Evolutionary conservation across 345 rosid species (phyloP).

Genomic region (Heritiera littoralis): DNA sequence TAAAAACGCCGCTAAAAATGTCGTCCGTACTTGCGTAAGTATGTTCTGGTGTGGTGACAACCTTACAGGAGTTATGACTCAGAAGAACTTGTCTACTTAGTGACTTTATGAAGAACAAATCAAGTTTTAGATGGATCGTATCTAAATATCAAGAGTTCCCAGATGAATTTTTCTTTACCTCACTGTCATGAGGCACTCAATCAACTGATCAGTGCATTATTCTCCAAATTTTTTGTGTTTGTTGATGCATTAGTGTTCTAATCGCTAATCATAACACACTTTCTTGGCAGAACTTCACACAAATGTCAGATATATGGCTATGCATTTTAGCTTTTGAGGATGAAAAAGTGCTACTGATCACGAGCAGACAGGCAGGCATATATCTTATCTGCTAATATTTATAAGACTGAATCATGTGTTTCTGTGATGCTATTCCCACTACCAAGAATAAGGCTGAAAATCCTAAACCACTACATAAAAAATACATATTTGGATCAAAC

Average conservation of each 20-base stretch:
- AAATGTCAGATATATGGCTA: slow-evolving; percentile 13
- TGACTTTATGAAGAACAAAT: too few species aligned
- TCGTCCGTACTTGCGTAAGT: not conserved
- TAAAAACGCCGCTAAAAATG: too few species aligned
- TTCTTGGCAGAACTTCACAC: not conserved
- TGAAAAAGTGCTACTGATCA: slow-evolving; percentile 1
- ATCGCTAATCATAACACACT: not conserved
- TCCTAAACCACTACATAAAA: not conserved
- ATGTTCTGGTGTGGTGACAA: not conserved
- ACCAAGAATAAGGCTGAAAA: slow-evolving; percentile 7
- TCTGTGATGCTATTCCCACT: slow-evolving; percentile 12
- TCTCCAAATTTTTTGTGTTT: slow-evolving; percentile 3
- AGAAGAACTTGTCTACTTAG: not conserved
- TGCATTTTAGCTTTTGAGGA: slow-evolving; percentile 18
- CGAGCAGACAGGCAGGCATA: slow-evolving; percentile 5
- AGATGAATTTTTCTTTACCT: not conserved
- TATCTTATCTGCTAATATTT: slow-evolving; percentile 18
- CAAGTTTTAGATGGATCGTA: not conserved
- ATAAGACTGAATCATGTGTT: slow-evolving; percentile 18
- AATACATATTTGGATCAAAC: not conserved
- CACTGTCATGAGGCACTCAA: slow-evolving; percentile 20
- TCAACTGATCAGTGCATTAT: slow-evolving; percentile 16
- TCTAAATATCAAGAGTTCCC: not conserved
- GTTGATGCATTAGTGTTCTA: slow-evolving; percentile 19
- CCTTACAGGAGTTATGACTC: not conserved